Evolutionary conservation across 1,284 basidiomycete genomes (phyloP), one percentile per base, ranked within the genome.

Genomic region (Anthracocystis setariae): DNA sequence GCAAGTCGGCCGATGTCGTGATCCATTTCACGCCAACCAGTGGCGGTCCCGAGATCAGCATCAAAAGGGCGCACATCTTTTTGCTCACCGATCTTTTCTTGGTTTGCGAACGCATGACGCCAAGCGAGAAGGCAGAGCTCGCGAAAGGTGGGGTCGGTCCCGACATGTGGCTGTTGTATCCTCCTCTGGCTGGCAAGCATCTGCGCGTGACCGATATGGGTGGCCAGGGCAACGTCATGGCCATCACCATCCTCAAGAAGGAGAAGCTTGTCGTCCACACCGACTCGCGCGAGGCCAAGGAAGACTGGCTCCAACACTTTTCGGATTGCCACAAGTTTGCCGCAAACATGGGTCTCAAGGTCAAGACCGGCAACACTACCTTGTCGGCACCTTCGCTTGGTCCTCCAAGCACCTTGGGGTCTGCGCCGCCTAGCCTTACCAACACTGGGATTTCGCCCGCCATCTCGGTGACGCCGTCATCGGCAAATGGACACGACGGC

Each of bases 121-220:
- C 75, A 7, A 68, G 60, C 59, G 68, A 79, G 38, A 52, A 58
- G 42, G 67, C 70, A 10, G 56, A 66, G 54, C 39, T 48, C 32
- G 58, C 72, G 20, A 52, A 59, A 18, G 57, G 49, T 15, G 67
- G 60, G 2, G 49, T 39, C 1, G 57, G 54, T 3, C 65, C 90
- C 8, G 93, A 97, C 80, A 92, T 96, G 90, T 93, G 91, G 90
- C 85, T 99, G 50, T 88, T 91, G 69, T 99, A 96, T 85, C 96
- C 96, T 20, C 96, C 96, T 3, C 85, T 99, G 49, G 91, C 96
- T 8, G 94, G 94, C 5, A 98, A 97, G 83, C 93, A 97, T 78
- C 85, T 98, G 53, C 46, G 63, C 8, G 68, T 74, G 18, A 54
- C 78, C 8, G 73, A 76, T 9, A 53, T 87, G 88, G 70, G 88